Conservation (phyloP, 768 basidiomycete genomes). For the Collybia nuda region DNA sequence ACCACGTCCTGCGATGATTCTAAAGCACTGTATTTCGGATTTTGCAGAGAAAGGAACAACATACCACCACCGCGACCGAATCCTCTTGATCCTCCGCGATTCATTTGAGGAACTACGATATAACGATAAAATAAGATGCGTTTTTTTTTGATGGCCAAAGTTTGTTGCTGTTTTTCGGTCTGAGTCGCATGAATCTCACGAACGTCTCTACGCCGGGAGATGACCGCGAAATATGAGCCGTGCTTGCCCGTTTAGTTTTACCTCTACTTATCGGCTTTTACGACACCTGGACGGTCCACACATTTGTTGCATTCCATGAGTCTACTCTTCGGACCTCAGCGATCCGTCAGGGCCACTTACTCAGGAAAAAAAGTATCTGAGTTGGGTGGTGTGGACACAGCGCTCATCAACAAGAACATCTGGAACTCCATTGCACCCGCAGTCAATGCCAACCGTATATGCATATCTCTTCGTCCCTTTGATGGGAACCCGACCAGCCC, state of each 20-base stretch:
- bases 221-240: too few species aligned
- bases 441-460: conserved; percentile 10
- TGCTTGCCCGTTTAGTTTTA: too few species aligned
- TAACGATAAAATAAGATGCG: background rate
- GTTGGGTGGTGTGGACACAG: conserved; percentile 15
- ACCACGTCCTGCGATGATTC: conserved; percentile 45
- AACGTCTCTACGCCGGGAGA: background rate
- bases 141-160: background rate
- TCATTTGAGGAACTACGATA: conserved; percentile 31
- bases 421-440: conserved; percentile 26
- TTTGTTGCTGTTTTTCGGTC: background rate
- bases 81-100: conserved; percentile 53
- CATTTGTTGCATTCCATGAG: conserved; percentile 14
- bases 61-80: conserved; percentile 54
- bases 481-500: background rate
- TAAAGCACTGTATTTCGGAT: conserved; percentile 23
- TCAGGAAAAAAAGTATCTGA: conserved; percentile 16
- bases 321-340: conserved; percentile 25
- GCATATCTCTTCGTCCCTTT: conserved; percentile 15
- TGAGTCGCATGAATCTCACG: background rate
- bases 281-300: too few species aligned
- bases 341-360: conserved; percentile 24
- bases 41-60: conserved; percentile 3
- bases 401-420: conserved; percentile 28
- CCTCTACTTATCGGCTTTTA: too few species aligned